Percentiles rank a stretch among this genome's conserved stretches.
phyloP scores from a whole-genome alignment of 2,329 filamentous ascomycete species.

The Arthrobotrys pseudoclavata region DNA sequence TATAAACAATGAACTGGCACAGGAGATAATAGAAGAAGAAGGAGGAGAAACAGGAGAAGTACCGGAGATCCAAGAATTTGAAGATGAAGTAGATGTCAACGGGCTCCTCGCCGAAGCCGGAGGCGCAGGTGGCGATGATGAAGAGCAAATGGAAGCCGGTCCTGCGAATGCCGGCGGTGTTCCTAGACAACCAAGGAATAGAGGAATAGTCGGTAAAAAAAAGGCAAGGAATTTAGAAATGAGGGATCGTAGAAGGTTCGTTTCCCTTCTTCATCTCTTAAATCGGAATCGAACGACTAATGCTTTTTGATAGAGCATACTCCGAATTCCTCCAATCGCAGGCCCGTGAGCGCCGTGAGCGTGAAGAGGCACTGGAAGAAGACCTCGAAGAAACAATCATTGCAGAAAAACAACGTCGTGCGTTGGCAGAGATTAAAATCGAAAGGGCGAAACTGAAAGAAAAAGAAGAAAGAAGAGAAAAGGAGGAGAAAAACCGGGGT shows the following conservation, averaged over 20 bases:
- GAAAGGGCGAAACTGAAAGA: constrained; percentile 50
- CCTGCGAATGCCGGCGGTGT: constrained; percentile 22
- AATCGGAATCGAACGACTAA: not conserved
- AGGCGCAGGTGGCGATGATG: constrained; percentile 2
- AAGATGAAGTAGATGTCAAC: constrained; percentile 42
- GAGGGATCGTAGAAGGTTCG: constrained; percentile 54
- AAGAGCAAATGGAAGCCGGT: constrained; percentile 2
- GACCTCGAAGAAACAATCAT: constrained; percentile 45
- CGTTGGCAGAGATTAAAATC: constrained; percentile 51
- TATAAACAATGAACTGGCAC: constrained; percentile 1
- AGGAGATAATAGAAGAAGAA: not conserved
- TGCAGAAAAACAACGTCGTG: constrained; percentile 54
- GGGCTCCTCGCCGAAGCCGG: constrained; percentile 50
- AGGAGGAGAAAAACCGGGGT: constrained; percentile 26
- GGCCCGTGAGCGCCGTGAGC: constrained; percentile 45
- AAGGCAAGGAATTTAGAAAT: constrained; percentile 55
- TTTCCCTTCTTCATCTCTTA: not conserved
- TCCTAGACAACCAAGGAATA: constrained; percentile 22
- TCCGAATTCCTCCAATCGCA: constrained; percentile 52
- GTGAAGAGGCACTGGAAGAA: constrained; percentile 38
- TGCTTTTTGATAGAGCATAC: constrained; percentile 36
- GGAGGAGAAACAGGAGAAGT: not conserved
- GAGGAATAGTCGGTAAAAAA: constrained; percentile 57
- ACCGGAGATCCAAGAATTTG: constrained; percentile 1
- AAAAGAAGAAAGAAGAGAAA: constrained; percentile 35